Base-by-base conservation (phyloP, 371 early-diverging fungal species). In the Synchytrium microbalum region DNA sequence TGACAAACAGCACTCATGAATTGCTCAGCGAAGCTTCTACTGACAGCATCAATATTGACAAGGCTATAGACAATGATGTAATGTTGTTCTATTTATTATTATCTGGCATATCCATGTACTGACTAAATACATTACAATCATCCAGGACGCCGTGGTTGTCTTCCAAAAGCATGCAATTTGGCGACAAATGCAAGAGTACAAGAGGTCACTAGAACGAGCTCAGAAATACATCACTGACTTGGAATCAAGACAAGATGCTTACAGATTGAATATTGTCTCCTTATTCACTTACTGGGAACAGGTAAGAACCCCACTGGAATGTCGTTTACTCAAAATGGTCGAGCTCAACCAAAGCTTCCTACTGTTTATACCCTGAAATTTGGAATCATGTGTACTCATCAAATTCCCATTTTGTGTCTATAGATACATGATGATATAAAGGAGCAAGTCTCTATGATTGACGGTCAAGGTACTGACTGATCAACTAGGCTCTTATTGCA, bases 141-240 rank as follows among this genome's bases (percentile, higher is more conserved):
- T 60, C 46, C 74, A 81, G 81, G 76, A 76, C n/a, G 56, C 69
- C 46, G 66, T 81, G 38, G 68, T 70, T 54, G 62, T 72, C 56
- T 89, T 83, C 73, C 91, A 91, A 78, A 91, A 89, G 69, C 83
- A 89, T 31, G 91, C 90, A 10, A 88, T 92, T 24, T 86, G 83
- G 77, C 76, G 86, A 33, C 88, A 89, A 63, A 86, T 91, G 88
- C 83, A 83, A 70, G 89, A 89, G 64, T 91, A 90, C 76, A 88
- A 88, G 71, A 79, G 90, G 26, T 74, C 81, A 59, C 69, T 72
- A 52, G 63, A 71, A 16, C 66, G 80, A 3, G 78, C 82, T 14
- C 67, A 69, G 53, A 74, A 75, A 10, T 67, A 57, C 26, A 16
- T 61, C 3, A 3, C 8, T 26, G 25, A 28, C 3, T 46, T 38